A percentile compares a stretch with the other conserved stretches of the same genome.
phyloP scores from a whole-genome alignment of 306 rosid species.

The Cucurbita ficifolia region DNA sequence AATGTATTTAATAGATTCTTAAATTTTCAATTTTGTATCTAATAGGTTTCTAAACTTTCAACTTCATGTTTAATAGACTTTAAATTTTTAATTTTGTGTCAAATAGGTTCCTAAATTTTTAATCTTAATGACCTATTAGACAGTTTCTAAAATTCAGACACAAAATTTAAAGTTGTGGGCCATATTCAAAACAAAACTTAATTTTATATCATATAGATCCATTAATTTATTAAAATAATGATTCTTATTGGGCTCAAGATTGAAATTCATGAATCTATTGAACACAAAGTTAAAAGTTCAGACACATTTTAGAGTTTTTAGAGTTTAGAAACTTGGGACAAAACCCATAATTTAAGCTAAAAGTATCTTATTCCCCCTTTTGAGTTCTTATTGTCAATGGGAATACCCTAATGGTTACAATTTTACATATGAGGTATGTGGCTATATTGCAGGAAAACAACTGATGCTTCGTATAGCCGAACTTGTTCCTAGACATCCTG shows the following conservation, averaged over 20 bases:
- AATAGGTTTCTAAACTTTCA: background rate
- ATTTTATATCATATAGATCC: too few species aligned
- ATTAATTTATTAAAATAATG: too few species aligned
- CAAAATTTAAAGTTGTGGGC: too few species aligned
- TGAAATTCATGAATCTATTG: background rate
- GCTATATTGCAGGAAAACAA: conserved; percentile 48
- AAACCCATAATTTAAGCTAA: too few species aligned
- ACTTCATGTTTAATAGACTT: too few species aligned
- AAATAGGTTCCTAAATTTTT: background rate
- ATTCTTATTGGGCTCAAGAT: background rate
- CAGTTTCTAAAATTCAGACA: background rate
- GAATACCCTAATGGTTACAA: background rate
- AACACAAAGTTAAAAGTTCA: too few species aligned
- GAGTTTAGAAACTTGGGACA: too few species aligned
- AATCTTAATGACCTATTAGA: too few species aligned
- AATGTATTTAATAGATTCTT: too few species aligned
- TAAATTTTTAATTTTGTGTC: background rate
- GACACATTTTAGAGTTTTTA: too few species aligned
- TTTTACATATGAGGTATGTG: background rate
- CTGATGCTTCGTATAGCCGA: conserved; percentile 56
- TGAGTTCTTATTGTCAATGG: background rate
- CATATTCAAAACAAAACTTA: too few species aligned
- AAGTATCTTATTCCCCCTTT: background rate
- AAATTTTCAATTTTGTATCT: too few species aligned
- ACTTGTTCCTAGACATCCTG: conserved; percentile 80